phyloP scores from a whole-genome alignment of 805 yeast genomes.

The Teunomyces funiuensis region DNA sequence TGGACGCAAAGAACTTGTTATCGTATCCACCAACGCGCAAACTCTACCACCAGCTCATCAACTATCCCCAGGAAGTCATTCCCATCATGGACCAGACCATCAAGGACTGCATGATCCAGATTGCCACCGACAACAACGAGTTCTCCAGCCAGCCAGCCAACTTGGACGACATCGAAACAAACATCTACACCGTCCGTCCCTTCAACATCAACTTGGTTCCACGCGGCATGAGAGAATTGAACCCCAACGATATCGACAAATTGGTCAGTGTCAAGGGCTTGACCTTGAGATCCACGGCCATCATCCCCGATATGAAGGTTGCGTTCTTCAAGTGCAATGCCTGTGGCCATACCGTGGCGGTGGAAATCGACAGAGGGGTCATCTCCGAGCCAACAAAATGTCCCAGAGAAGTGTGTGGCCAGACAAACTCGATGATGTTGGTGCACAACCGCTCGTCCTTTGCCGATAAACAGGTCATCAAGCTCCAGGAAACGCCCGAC shows the following conservation, averaged over 20 bases:
- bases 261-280: conserved; percentile 88
- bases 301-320: conserved; percentile 96
- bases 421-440: conserved; percentile 81
- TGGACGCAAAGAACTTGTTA: conserved; percentile 78
- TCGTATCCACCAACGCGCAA: conserved; percentile 75
- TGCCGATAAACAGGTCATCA: conserved; percentile 93
- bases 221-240: conserved; percentile 19
- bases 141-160: conserved; percentile 28
- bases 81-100: conserved; percentile 97
- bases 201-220: conserved; percentile 67
- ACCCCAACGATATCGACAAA: conserved; percentile 58
- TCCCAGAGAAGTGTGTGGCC: conserved; percentile 85
- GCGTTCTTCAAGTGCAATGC: conserved; percentile 95
- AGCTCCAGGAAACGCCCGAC: conserved; percentile 94
- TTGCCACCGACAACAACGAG: conserved; percentile 51
- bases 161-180: conserved; percentile 74
- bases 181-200: conserved; percentile 85
- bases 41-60: conserved; percentile 79
- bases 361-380: conserved; percentile 91
- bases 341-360: conserved; percentile 88
- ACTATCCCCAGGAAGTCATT: conserved; percentile 94
- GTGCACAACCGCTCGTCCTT: conserved; percentile 90
- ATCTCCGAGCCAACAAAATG: conserved; percentile 92
- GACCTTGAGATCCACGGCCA: conserved; percentile 82
- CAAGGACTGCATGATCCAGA: conserved; percentile 81